A percentile compares a stretch with the other conserved stretches of the same genome.
Evolutionary conservation across 345 rosid genomes (phyloP).

Genomic region (Salix arbutifolia): DNA sequence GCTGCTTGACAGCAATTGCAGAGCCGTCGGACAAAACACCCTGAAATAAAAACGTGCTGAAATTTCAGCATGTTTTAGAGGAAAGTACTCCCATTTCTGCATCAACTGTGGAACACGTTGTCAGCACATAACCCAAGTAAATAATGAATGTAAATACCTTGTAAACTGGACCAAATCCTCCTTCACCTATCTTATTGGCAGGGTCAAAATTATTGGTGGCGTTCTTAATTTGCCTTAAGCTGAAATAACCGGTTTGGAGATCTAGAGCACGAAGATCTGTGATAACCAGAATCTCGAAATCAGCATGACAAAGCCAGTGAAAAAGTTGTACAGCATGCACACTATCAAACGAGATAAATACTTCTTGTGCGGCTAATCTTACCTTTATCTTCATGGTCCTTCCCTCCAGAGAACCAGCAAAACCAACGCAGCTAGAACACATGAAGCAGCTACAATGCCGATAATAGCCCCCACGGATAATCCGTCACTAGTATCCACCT

Average conservation of each 20-base stretch:
- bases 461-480: conserved; percentile 59
- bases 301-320: neutral
- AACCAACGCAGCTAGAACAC: conserved; percentile 37
- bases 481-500: conserved; percentile 46
- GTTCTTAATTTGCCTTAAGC: conserved; percentile 63
- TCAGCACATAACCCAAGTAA: neutral
- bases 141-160: conserved; percentile 41
- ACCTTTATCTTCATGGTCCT: conserved; percentile 57
- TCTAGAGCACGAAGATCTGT: conserved; percentile 60
- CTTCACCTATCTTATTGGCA: conserved; percentile 81
- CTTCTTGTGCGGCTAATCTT: conserved; percentile 1
- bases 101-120: neutral
- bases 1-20: conserved; percentile 64
- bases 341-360: neutral
- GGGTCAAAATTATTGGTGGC: conserved; percentile 72
- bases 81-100: neutral
- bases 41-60: conserved; percentile 28
- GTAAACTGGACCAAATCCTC: conserved; percentile 94
- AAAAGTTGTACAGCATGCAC: neutral
- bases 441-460: conserved; percentile 57
- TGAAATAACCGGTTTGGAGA: conserved; percentile 71
- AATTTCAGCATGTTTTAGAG: neutral
- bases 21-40: conserved; percentile 51
- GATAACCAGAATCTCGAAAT: neutral
- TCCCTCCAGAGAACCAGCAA: conserved; percentile 41